Percentiles rank a stretch among this genome's conserved stretches.
These are phyloP conservation scores for Phytopythium vexans DNA, from an alignment of 352 stramenopile species.

Conservation along the genomic window DNA sequence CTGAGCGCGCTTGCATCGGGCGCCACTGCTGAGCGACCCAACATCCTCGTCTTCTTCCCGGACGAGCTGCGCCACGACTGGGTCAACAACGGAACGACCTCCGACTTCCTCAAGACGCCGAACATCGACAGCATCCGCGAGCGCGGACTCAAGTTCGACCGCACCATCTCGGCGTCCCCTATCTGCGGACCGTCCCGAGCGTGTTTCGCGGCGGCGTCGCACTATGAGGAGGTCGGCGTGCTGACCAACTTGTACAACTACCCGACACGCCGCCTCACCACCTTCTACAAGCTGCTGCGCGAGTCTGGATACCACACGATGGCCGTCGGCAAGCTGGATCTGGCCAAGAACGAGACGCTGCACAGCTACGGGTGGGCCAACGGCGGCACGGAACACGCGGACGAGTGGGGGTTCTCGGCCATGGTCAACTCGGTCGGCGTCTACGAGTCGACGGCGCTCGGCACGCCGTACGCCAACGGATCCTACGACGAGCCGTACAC, in stretches of 20 bases:
- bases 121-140: constrained; percentile 30
- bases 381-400: constrained; percentile 17
- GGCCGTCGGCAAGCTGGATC: constrained; percentile 26
- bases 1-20: no score
- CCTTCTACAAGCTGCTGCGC: constrained; percentile 29
- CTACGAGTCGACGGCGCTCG: constrained; percentile 20
- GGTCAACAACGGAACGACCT: constrained; percentile 27
- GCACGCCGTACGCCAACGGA: constrained; percentile 14
- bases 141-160: constrained; percentile 26
- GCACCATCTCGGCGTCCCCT: constrained; percentile 22
- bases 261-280: constrained; percentile 25
- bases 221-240: constrained; percentile 33
- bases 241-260: constrained; percentile 31
- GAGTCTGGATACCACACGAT: constrained; percentile 31
- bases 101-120: constrained; percentile 28
- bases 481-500: constrained; percentile 32
- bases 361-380: constrained; percentile 29
- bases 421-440: constrained; percentile 33
- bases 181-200: constrained; percentile 25
- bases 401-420: constrained; percentile 24
- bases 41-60: constrained; percentile 35
- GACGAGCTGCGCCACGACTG: constrained; percentile 30
- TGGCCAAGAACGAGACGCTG: constrained; percentile 33
- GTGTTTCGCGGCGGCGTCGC: constrained; percentile 22
- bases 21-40: no score